These are phyloP conservation scores for Saposhnikovia divaricata DNA, from an alignment of 129 eudicot genomes.

Conservation along the genomic window DNA sequence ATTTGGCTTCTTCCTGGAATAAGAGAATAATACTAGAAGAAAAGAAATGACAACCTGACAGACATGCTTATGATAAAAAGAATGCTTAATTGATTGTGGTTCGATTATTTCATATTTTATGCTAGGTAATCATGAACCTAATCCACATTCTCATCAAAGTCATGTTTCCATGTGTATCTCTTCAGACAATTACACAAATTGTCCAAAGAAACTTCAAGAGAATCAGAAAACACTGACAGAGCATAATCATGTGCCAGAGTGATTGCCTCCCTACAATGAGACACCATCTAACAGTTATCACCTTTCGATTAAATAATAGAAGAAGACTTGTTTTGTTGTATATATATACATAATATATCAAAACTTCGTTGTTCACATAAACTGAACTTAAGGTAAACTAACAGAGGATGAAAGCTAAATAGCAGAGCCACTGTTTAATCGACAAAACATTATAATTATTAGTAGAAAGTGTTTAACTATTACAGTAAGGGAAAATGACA, in stretches of 20 bases:
- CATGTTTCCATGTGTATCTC: constrained; percentile 20
- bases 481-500: neutral
- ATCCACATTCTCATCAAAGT: constrained; percentile 26
- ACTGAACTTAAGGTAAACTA: neutral
- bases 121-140: constrained; percentile 24
- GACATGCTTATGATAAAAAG: constrained; percentile 13
- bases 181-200: neutral
- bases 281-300: constrained; percentile 23
- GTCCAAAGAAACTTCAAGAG: neutral
- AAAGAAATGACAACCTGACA: constrained; percentile 7
- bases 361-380: neutral
- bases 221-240: constrained; percentile 6
- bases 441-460: neutral
- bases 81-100: constrained; percentile 12
- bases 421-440: neutral
- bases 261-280: constrained; percentile 29
- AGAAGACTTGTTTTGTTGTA: constrained; percentile 10
- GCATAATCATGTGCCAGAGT: constrained; percentile 26
- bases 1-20: constrained; percentile 9
- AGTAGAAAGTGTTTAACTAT: neutral
- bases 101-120: neutral
- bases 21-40: constrained; percentile 1
- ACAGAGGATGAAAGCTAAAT: neutral
- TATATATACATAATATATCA: neutral
- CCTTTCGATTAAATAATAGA: neutral